Base-by-base conservation (phyloP, 768 basidiomycete species). In the Pleurotus cornucopiae region DNA sequence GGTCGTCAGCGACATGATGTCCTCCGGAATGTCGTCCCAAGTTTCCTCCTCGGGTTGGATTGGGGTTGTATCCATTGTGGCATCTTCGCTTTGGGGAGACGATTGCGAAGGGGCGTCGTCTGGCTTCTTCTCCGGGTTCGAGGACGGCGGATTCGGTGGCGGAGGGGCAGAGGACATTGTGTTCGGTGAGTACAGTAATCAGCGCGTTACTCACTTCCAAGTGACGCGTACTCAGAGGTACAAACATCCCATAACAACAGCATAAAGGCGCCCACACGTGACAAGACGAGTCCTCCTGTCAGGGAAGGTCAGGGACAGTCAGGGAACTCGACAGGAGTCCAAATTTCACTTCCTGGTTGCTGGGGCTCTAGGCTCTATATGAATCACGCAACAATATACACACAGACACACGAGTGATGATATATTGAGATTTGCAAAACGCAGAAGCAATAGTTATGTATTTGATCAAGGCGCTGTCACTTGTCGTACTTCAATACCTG, bases 1-100 rank as follows among this genome's bases (percentile, higher is more conserved):
- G 1, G 90, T 86, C 60, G 77, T 78, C 45, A 94, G 75, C 30
- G 79, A 74, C 70, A 86, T 72, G 62, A 99, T 89, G 37, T 96
- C 92, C 60, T 88, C 87, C 1, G 96, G 94, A 53, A 98, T 89
- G 70, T 98, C 95, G 20, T 85, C 87, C 85, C 91, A 93, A 45
- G 84, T 87, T 68, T 95, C 94, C 68, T 87, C 88, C 5, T 77
- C 72, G 0, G 84, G 75, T 34, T 76, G 76, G 67, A 90, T 89
- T 56, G 88, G 82, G 37, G 86, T 80, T 2, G 83, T 85, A 67
- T 91, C 90, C 90, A 92, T 92, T 44, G 76, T 69, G 55, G 75
- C 64, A 55, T 71, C 65, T 60, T 68, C 62, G 59, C 71, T 56
- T 21, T 67, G 57, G 2, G 71, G 54, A 1, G 70, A 48, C 0